Conservation (phyloP, 257 asterid species). For the Thymus mandschuricus region DNA sequence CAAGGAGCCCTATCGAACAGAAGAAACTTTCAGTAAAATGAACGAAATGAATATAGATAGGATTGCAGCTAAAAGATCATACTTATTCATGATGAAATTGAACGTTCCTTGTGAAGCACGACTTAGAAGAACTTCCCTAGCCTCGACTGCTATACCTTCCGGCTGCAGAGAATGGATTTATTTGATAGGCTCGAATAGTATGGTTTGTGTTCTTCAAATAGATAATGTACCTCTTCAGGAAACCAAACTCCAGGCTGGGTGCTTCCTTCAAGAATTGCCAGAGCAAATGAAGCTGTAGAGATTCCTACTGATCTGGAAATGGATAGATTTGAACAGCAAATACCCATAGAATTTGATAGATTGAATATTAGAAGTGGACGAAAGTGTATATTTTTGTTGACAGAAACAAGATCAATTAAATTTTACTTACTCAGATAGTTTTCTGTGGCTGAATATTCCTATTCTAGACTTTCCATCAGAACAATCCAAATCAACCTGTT, state of each 20-base stretch:
- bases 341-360: background rate
- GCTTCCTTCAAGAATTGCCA: constrained; percentile 92
- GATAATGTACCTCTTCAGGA: constrained; percentile 86
- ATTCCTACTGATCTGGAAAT: constrained; percentile 82
- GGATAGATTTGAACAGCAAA: background rate
- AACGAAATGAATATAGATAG: background rate
- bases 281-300: constrained; percentile 76
- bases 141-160: constrained; percentile 78
- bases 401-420: background rate
- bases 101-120: constrained; percentile 86
- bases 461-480: constrained; percentile 72
- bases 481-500: constrained; percentile 89
- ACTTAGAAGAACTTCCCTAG: constrained; percentile 75
- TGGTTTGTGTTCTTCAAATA: constrained; percentile 2
- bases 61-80: constrained; percentile 4
- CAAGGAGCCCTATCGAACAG: constrained; percentile 75
- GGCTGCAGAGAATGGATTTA: constrained; percentile 49
- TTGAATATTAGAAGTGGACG: background rate
- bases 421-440: constrained; percentile 59
- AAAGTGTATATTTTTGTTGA: background rate
- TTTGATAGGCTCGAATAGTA: background rate
- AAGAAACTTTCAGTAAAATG: background rate
- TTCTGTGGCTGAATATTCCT: constrained; percentile 90
- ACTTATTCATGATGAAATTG: constrained; percentile 69
- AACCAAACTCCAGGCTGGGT: constrained; percentile 97